Base-by-base conservation (phyloP, 331 rosid genomes). In the Dryas integrifolia region DNA sequence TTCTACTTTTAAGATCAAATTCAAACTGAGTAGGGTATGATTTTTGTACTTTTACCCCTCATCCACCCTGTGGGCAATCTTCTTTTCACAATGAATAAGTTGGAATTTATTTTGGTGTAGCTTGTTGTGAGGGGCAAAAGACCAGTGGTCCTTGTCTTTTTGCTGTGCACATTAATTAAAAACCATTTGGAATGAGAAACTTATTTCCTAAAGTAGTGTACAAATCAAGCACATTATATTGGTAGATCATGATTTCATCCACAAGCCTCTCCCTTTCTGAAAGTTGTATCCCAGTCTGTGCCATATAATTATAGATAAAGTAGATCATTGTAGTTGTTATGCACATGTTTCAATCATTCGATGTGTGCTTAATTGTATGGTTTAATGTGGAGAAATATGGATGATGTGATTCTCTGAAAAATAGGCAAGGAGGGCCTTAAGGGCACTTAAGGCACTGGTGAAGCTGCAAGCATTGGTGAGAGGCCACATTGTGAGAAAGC, bases 381-480 rank as follows among this genome's bases (percentile, higher is more conserved):
- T 3, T 47, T 26, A 4, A 57, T 30, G 5, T 35, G 67, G 38
- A 40, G 47, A 7, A 5, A 30, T 9, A 6, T 5, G 11, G 49
- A 72, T 48, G 47, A 9, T 5, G 5, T 58, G 43, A 11, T 40
- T 26, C 40, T 7, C n/a, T 14, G 85, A 48, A 79, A 40, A 30
- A 4, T 80, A 94, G 99, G 97, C 97, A 73, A 95, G 90, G 86
- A 89, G 99, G 75, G 99, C 99, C 8, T 66, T 95, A 51, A 88
- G 89, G 80, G 97, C 99, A 71, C 96, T 95, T 7, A 95, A 89
- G 74, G 87, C 97, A 70, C 73, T 95, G 71, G 99, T 95, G 84
- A 95, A 89, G 79, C 88, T 95, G 78, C 97, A 95, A 79, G 92
- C 99, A 10, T 81, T 95, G 82, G 99, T 89, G 81, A 85, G 97